Evolutionary conservation across 192 early-diverging fungal species (phyloP), one percentile per base, ranked within the genome.

Genomic region (Rhizophagus prolifer): DNA sequence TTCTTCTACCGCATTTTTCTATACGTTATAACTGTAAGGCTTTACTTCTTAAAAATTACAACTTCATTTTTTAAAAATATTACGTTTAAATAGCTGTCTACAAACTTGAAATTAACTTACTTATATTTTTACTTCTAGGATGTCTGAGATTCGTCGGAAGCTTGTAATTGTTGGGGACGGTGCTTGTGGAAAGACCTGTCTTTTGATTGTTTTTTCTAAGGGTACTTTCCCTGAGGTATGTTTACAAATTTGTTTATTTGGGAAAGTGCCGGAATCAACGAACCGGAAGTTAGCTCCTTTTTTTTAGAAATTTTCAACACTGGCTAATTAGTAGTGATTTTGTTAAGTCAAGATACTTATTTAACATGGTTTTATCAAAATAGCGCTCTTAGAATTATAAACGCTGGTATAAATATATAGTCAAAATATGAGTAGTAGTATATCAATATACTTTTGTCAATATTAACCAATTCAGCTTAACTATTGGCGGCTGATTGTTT

Each of bases 161-260:
- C 88, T 96, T 78, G 94, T 96, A 58, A 92, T 96, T 70, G 90
- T 97, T n/a, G 96, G 96, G 60, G 96, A 97, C 81, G 95, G 95
- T 82, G 93, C 94, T 62, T 92, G 92, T 80, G 95, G 95, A 79
- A 97, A 97, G 83, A 96, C 94, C 10, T 97, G 94, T 81, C 85
- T 95, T 77, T 82, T 96, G 77, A 90, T 92, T 77, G 91, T 93
- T 78, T 97, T 94, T 66, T 90, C 89, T 71, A 92, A 94, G 82
- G 92, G 91, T 59, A 81, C 86, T 61, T 97, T 97, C 86, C 95
- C 95, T 75, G 91, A 93, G 84, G 92, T 92, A 83, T 81, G 85
- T 19, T n/a, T 41, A 38, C 30, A 67, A 38, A 23, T 63, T 30
- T 25, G 12, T 1, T 4, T 28, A 63, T 63, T 26, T 28, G 61